Base-by-base conservation (phyloP, 2,329 filamentous ascomycete genomes). In the Fusarium sterilihyphosum region DNA sequence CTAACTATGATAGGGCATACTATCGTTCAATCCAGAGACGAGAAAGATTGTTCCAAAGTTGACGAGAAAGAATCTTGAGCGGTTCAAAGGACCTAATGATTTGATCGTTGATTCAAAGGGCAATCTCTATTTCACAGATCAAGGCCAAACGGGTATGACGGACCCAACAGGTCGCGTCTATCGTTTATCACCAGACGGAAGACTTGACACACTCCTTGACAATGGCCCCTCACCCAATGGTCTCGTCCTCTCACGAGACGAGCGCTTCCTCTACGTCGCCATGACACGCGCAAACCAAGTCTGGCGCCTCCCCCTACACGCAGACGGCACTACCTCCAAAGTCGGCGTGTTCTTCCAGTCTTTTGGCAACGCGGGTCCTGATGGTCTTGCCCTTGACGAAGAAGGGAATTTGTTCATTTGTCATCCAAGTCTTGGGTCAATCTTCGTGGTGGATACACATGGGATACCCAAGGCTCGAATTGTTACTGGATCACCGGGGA, bases 31-130 rank as follows among this genome's bases (percentile, higher is more conserved):
- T 44, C 83, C 82, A 0, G 65, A 70, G 1, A 79, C 73, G 2
- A 65, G 77, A 2, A 75, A 68, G 6, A 73, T 84, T 14, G 75
- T 72, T 2, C 79, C 81, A 1, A 77, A 81, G 26, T 59, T 85
- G 17, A 80, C 81, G 11, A 74, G 80, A n/a, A 78, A 78, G 52
- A 82, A 86, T 47, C 78, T 86, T 1, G 83, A 85, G 52, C 78
- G 83, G 8, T 85, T 86, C 75, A 85, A 85, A 61, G 83, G 84
- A 0, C 81, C 81, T 0, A 86, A 86, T 54, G 84, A 86, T 60
- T 72, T 86, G 3, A 80, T 85, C 22, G 56, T 84, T 8, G 82
- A 83, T 35, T 83, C 81, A 0, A 78, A 79, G 20, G 75, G 78
- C 8, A 81, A 83, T 35, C 67, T 86, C 8, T 86, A 84, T 73